Conservation (phyloP, 441 rosid species). For the Erodium moschatum region DNA sequence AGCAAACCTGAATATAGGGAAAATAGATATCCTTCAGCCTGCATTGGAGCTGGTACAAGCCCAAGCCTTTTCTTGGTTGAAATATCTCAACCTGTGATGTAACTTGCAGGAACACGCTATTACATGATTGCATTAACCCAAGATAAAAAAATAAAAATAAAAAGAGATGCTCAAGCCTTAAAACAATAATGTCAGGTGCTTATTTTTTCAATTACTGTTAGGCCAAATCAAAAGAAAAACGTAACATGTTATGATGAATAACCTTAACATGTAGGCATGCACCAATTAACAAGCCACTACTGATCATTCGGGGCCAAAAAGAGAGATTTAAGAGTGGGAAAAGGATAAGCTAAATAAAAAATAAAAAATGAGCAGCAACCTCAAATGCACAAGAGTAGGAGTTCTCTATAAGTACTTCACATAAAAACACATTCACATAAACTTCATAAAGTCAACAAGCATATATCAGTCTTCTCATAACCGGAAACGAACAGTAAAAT, state of each 20-base stretch:
- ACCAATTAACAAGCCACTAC: not conserved
- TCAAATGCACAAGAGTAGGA: not conserved
- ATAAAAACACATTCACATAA: not conserved
- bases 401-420: not conserved
- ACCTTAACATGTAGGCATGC: not conserved
- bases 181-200: not conserved
- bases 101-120: slow-evolving; percentile 4
- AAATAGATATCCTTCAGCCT: slow-evolving; percentile 76
- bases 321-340: not conserved
- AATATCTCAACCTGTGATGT: slow-evolving; percentile 53
- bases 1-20: slow-evolving; percentile 65
- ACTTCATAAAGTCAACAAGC: not conserved
- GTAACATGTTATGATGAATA: not conserved
- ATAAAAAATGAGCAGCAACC: not conserved
- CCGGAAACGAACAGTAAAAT: not conserved
- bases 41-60: slow-evolving; percentile 42
- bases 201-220: not conserved
- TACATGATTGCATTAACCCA: not conserved
- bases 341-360: not conserved
- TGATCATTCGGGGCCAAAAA: not conserved
- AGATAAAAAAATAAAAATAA: too few relatives aligned
- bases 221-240: not conserved
- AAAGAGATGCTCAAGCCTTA: not conserved
- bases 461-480: slow-evolving; percentile 1
- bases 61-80: slow-evolving; percentile 28